Percentiles rank a stretch among this genome's conserved stretches.
Evolutionary conservation across 2,329 filamentous ascomycete species (phyloP).

Genomic region (Aspergillus sclerotialis): DNA sequence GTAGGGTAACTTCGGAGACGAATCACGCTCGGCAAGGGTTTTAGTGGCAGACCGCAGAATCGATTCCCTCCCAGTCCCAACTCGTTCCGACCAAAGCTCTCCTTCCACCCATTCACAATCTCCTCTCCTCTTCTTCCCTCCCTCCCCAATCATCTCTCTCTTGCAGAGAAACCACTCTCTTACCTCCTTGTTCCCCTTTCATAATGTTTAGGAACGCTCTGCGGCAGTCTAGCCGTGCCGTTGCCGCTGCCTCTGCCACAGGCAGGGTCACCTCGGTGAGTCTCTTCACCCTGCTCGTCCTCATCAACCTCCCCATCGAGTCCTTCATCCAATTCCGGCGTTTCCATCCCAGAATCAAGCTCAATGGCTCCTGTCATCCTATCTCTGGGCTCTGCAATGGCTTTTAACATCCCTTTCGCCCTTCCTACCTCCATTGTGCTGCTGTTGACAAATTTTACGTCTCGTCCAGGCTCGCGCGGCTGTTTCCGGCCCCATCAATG

Average conservation of each 20-base stretch:
- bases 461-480: constrained; percentile 69
- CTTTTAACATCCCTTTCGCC: constrained; percentile 14
- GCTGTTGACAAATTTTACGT: constrained; percentile 41
- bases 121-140: constrained; percentile 16
- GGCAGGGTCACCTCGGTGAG: constrained; percentile 92
- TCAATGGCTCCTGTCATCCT: constrained; percentile 23
- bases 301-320: constrained; percentile 25
- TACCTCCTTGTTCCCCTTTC: constrained; percentile 37
- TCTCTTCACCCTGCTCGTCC: constrained; percentile 44
- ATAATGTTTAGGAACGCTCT: constrained; percentile 98
- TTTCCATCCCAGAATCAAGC: constrained; percentile 27
- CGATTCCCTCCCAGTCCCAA: constrained; percentile 33
- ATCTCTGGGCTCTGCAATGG: constrained; percentile 13
- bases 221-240: constrained; percentile 91
- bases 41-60: constrained; percentile 35
- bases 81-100: no score
- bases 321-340: constrained; percentile 14
- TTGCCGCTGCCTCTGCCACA: constrained; percentile 86
- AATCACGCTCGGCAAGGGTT: constrained; percentile 30
- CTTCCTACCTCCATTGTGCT: constrained; percentile 37
- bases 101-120: constrained; percentile 36
- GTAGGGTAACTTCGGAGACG: constrained; percentile 33
- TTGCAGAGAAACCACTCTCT: constrained; percentile 36
- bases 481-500: constrained; percentile 69
- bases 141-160: constrained; percentile 36